These are phyloP conservation scores for Irpex rosettiformis DNA, from an alignment of 1,284 basidiomycete species.

Conservation along the genomic window DNA sequence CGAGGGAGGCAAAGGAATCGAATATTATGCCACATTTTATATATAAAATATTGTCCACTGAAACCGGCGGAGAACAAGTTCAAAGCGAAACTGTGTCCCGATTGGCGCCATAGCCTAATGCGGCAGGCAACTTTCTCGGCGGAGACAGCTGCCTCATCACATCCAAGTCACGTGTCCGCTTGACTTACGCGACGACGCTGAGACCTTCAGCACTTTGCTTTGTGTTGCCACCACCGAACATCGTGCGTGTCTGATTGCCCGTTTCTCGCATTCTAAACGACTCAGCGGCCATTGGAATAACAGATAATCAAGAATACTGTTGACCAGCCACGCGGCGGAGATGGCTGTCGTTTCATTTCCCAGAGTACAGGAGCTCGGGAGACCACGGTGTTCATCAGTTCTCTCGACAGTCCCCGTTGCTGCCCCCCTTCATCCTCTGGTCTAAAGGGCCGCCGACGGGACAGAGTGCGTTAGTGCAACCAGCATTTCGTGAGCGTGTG, in stretches of 20 bases:
- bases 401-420: too few relatives aligned
- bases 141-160: neutral
- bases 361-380: neutral
- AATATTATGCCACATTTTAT: constrained; percentile 1
- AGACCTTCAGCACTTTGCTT: too few relatives aligned
- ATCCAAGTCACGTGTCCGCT: neutral
- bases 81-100: neutral
- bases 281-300: neutral
- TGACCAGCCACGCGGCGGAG: neutral
- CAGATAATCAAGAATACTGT: neutral
- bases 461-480: too few relatives aligned
- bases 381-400: neutral
- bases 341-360: neutral
- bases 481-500: too few relatives aligned
- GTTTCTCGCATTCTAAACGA: neutral
- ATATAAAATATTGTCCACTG: neutral
- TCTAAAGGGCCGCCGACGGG: too few relatives aligned
- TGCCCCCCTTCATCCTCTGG: too few relatives aligned
- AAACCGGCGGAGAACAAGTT: neutral
- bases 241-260: neutral
- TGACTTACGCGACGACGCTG: too few relatives aligned
- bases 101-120: neutral
- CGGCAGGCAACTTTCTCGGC: neutral
- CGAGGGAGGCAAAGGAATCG: neutral
- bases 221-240: neutral